Base-by-base conservation (phyloP, 169 alveolate species). In the Cyclospora cayetanensis region DNA sequence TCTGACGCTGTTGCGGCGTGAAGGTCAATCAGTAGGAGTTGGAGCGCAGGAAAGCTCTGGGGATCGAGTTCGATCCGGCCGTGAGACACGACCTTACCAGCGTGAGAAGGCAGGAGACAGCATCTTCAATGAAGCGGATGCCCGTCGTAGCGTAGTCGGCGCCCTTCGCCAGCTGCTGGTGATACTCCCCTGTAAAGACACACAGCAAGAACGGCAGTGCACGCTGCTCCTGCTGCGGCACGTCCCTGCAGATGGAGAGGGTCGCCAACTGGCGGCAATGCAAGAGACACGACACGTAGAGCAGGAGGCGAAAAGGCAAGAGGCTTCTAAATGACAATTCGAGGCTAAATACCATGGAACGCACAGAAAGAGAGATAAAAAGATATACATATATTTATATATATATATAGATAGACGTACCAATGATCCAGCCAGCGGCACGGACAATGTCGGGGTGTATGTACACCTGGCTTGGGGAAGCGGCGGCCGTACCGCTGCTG, bases 361-460 rank as follows among this genome's bases (percentile, higher is more conserved):
- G n/a, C 55, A 15, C n/a, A 46, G 15, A 46, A 46, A 46, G 15
- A 46, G n/a, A 46, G 55, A 46, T 46, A 46, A 46, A 46, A 46
- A 46, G n/a, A 46, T 7, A 46, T 46, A 46, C n/a, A 46, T 46
- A 15, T 15, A 46, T 11, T n/a, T 25, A 7, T 55, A 31, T 31
- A 25, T 55, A 55, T 55, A 55, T 31, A 55, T 31, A 25, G 70
- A 4, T n/a, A 1, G 4, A 27, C 77, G 20, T 25, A 80, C 90
- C 90, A n/a, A 80, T 52, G 29, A 80, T 80, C 90, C 90, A 80
- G 2, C 72, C 90, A 5, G 90, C 74, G 1, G 90, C 90, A 35
- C 90, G 90, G 9, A 80, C 42, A 53, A 80, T 35, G 18, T 65
- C 77, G 41, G 77, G 77, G 77, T 65, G 77, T 65, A 65, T 65